A percentile compares a stretch with the other conserved stretches of the same genome.
phyloP scores from a whole-genome alignment of 225 moss, liverwort and hornwort species.

The Polytrichum commune region DNA sequence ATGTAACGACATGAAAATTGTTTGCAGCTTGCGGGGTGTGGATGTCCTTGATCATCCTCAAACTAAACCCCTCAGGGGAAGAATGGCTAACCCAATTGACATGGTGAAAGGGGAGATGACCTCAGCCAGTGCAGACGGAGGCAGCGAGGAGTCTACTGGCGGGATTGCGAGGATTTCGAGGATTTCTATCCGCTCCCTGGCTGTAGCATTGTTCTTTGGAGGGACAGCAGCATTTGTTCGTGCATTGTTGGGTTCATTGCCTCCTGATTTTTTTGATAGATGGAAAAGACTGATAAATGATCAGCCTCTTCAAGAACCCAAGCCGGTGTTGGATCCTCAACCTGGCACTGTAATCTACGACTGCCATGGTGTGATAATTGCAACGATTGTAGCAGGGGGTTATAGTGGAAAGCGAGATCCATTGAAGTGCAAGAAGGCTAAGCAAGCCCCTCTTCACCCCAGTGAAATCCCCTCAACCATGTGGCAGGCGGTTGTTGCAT shows the following conservation, averaged over 20 bases:
- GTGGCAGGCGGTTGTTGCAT: constrained; percentile 99
- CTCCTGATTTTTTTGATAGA: constrained; percentile 71
- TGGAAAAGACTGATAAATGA: constrained; percentile 73
- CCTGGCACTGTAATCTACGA: constrained; percentile 73
- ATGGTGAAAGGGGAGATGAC: not conserved
- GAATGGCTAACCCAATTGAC: not conserved
- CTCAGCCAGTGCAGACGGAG: not conserved
- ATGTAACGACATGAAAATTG: not conserved
- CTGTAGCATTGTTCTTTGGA: constrained; percentile 73
- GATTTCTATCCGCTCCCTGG: constrained; percentile 53
- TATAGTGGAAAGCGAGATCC: constrained; percentile 30
- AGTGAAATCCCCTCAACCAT: constrained; percentile 76
- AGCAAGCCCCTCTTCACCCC: constrained; percentile 37
- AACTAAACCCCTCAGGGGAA: not conserved
- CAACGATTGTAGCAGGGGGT: constrained; percentile 62
- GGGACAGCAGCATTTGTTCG: constrained; percentile 52
- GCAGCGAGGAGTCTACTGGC: not conserved
- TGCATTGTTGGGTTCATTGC: constrained; percentile 51
- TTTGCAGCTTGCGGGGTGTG: not conserved
- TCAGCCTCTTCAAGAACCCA: constrained; percentile 49
- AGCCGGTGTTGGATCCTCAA: constrained; percentile 35
- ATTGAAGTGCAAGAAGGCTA: constrained; percentile 20
- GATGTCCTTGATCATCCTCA: not conserved
- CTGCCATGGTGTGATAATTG: constrained; percentile 81
- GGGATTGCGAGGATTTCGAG: constrained; percentile 1